phyloP scores from a whole-genome alignment of 176 grass and related monocot species.

The Areca catechu region DNA sequence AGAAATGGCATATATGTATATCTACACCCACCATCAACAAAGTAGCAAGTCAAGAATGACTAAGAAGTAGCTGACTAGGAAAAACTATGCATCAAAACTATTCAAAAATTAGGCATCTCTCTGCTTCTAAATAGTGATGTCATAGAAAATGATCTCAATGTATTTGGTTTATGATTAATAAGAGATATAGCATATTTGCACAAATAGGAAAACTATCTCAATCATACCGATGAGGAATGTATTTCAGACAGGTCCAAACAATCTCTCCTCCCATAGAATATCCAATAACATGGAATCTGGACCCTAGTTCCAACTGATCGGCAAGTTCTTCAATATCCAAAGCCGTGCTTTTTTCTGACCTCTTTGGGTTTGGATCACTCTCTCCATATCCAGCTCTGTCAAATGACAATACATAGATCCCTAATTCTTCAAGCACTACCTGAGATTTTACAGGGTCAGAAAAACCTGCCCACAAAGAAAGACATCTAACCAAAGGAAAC shows the following conservation, averaged over 20 bases:
- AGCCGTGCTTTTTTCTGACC: slow-evolving; percentile 53
- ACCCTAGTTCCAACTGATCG: slow-evolving; percentile 53
- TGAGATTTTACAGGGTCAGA: slow-evolving; percentile 25
- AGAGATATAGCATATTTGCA: not conserved
- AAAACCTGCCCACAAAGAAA: not conserved
- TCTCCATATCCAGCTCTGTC: slow-evolving; percentile 77
- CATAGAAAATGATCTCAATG: not conserved
- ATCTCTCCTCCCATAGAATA: slow-evolving; percentile 64
- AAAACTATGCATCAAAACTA: too few relatives aligned
- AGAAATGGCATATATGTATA: too few relatives aligned
- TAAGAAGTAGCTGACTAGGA: too few relatives aligned
- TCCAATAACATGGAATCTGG: slow-evolving; percentile 63
- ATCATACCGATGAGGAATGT: slow-evolving; percentile 64
- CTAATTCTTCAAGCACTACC: slow-evolving; percentile 60
- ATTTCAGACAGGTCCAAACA: slow-evolving; percentile 67
- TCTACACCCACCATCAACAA: too few relatives aligned
- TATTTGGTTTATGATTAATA: not conserved
- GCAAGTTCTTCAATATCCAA: slow-evolving; percentile 68
- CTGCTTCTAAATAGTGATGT: too few relatives aligned
- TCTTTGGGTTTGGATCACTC: slow-evolving; percentile 63
- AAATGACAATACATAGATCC: slow-evolving; percentile 62
- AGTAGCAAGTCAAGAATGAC: too few relatives aligned
- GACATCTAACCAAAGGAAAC: not conserved
- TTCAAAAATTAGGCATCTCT: too few relatives aligned
- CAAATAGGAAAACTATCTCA: slow-evolving; percentile 3